phyloP scores from a whole-genome alignment of 2,329 filamentous ascomycete species.

The Monilinia vaccinii-corymbosi region DNA sequence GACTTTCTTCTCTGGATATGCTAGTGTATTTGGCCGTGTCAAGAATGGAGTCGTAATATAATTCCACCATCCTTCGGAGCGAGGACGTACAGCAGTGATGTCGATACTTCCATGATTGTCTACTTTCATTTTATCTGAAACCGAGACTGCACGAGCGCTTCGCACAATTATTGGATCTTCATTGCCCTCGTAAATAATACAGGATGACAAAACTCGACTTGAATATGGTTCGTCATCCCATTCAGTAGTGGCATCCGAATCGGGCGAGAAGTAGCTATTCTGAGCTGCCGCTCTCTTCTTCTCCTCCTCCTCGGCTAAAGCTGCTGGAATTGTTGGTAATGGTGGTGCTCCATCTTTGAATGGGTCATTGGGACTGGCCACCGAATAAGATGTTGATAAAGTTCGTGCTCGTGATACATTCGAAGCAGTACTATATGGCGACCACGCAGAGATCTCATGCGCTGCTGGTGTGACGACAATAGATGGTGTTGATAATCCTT shows the following conservation, averaged over 20 bases:
- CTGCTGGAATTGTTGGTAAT: conserved; percentile 45
- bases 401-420: conserved; percentile 11
- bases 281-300: conserved; percentile 21
- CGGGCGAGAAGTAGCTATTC: conserved; percentile 26
- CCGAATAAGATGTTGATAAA: conserved; percentile 44
- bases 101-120: conserved; percentile 22
- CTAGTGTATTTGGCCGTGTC: conserved; percentile 29
- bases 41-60: conserved; percentile 62
- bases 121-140: conserved; percentile 14
- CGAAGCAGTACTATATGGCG: conserved; percentile 19
- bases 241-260: conserved; percentile 24
- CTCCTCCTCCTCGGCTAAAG: conserved; percentile 25
- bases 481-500: conserved; percentile 35
- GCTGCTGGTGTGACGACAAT: conserved; percentile 46
- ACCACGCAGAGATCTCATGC: conserved; percentile 31
- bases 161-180: conserved; percentile 36
- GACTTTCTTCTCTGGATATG: conserved; percentile 12
- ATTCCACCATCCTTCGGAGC: conserved; percentile 69
- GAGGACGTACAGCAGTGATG: conserved; percentile 33
- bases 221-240: conserved; percentile 24
- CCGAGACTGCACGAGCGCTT: conserved; percentile 33
- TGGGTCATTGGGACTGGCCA: conserved; percentile 35
- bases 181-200: conserved; percentile 65
- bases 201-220: conserved; percentile 34
- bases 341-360: conserved; percentile 42